Conservation (phyloP, 2,329 filamentous ascomycete genomes). For the Tolypocladium endophyticum region DNA sequence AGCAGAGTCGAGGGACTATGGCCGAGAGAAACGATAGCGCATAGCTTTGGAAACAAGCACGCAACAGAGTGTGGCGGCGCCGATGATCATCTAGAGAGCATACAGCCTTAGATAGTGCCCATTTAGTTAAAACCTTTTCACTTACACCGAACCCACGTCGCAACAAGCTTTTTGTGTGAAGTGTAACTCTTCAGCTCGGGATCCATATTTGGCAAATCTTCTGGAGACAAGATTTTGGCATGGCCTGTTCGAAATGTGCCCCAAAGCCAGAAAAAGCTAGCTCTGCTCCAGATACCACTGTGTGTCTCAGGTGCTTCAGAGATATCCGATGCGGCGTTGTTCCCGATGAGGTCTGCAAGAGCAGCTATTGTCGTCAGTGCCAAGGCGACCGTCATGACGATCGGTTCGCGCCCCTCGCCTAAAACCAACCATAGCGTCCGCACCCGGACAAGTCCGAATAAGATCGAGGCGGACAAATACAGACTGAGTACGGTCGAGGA, state of each 20-base stretch:
- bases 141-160: background rate
- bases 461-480: background rate
- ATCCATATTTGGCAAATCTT: background rate
- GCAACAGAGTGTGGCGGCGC: background rate
- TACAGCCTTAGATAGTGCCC: background rate
- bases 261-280: background rate
- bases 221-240: background rate
- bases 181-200: background rate
- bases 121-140: background rate
- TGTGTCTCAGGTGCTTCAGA: background rate
- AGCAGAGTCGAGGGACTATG: background rate
- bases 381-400: background rate
- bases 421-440: background rate
- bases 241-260: background rate
- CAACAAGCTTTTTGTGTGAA: background rate
- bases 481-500: background rate
- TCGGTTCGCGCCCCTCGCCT: no score
- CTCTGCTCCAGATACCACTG: background rate
- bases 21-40: background rate
- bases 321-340: background rate
- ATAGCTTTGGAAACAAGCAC: background rate
- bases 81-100: background rate
- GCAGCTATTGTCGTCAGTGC: background rate
- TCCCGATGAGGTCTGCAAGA: background rate
- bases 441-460: background rate